Evolutionary conservation across 257 asterid species (phyloP).

Genomic region (Solanum pimpinellifolium): DNA sequence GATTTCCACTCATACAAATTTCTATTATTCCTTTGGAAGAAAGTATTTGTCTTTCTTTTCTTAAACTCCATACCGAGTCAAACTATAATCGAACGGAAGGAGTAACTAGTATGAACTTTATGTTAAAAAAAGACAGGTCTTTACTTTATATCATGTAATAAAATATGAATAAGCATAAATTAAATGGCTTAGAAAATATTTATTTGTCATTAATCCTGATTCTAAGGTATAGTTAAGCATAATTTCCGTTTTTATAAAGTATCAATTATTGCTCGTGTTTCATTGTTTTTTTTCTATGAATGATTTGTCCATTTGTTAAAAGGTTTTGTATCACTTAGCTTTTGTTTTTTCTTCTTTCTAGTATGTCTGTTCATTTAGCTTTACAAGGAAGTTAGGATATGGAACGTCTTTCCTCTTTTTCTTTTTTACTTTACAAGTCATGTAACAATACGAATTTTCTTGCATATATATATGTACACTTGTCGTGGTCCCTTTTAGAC

Average conservation of each 20-base stretch:
- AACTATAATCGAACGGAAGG: too few relatives aligned
- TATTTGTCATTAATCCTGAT: neutral
- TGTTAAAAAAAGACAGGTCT: neutral
- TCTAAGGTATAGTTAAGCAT: neutral
- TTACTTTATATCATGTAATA: neutral
- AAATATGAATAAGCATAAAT: neutral
- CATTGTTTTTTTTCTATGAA: neutral
- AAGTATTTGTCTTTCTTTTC: too few relatives aligned
- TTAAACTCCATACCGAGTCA: too few relatives aligned
- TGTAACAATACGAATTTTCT: neutral
- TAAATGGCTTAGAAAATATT: neutral
- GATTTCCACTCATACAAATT: too few relatives aligned
- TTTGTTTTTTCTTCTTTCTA: neutral
- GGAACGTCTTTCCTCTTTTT: neutral
- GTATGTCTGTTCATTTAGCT: neutral
- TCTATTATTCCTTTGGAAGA: too few relatives aligned
- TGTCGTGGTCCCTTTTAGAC: neutral
- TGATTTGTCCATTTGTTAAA: neutral
- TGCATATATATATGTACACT: neutral
- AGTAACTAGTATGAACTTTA: neutral
- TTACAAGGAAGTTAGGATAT: neutral
- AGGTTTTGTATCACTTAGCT: neutral
- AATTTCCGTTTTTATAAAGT: neutral
- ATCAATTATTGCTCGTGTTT: neutral
- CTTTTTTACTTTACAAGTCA: neutral